Evolutionary conservation across 306 rosid genomes (phyloP).

Genomic region (Mimosa pudica): DNA sequence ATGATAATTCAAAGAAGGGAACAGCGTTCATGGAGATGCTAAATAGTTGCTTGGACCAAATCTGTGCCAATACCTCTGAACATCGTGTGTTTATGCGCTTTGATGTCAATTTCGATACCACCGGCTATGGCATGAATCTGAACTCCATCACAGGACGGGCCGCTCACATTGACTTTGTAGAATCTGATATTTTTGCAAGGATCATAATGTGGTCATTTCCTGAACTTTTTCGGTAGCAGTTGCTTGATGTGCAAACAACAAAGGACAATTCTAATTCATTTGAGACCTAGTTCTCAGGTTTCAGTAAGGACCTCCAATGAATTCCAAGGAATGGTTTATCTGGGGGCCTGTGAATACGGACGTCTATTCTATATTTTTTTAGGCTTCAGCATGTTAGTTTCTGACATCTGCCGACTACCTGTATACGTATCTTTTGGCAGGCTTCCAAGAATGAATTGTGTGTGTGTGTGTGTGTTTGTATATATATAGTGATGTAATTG

Average conservation of each 20-base stretch:
- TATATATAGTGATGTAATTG: slow-evolving; percentile 41
- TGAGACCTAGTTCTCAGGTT: slow-evolving; percentile 10
- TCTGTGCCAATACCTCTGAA: slow-evolving; percentile 57
- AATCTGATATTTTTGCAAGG: slow-evolving; percentile 75
- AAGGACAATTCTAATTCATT: background rate
- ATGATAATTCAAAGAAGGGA: slow-evolving; percentile 72
- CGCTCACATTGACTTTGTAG: slow-evolving; percentile 91
- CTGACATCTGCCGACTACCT: background rate
- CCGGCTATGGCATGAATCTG: slow-evolving; percentile 86
- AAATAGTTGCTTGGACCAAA: slow-evolving; percentile 84
- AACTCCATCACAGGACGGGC: slow-evolving; percentile 84
- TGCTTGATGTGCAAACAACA: background rate
- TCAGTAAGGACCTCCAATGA: background rate
- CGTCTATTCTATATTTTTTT: slow-evolving; percentile 16
- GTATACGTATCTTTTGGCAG: slow-evolving; percentile 23
- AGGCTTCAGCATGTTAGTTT: slow-evolving; percentile 7
- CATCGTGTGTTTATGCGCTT: slow-evolving; percentile 84
- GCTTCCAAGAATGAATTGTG: background rate
- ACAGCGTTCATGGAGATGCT: slow-evolving; percentile 78
- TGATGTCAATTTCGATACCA: slow-evolving; percentile 81
- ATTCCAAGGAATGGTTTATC: background rate
- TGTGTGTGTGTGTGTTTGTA: no score
- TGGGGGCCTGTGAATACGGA: slow-evolving; percentile 1
- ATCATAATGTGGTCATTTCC: slow-evolving; percentile 96
- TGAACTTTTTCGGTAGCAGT: slow-evolving; percentile 59